Evolutionary conservation across 2,329 filamentous ascomycete genomes (phyloP), one percentile per base, ranked within the genome.

Genomic region (Diplocarpon mali): DNA sequence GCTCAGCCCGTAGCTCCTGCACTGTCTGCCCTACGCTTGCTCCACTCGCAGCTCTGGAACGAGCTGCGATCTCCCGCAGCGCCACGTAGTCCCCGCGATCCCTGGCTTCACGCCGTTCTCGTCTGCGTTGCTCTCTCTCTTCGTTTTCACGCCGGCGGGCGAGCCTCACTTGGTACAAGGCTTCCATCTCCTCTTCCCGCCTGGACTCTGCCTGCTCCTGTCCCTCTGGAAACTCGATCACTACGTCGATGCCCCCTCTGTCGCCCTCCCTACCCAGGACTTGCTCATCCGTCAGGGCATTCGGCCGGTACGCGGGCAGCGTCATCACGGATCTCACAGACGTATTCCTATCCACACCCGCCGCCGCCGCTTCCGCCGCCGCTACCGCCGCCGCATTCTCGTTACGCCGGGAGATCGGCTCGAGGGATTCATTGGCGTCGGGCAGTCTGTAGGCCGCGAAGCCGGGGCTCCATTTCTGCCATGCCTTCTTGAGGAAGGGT

Each of bases 271-370:
- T 76, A 7, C 80, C 92, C 38, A 96, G 71, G 1, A 95, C 80
- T 54, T 81, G 80, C 63, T 98, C 92, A 37, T 78, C 80, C 15
- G 84, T 80, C 40, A 77, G 72, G 0, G 87, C 78, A 24, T 77
- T 78, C 13, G 73, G 75, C 2, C 83, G 81, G 63, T 98, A 98
- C 0, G 85, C 76, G 0, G 92, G 92, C 2, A 98, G 68, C 0
- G 92, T 96, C 75, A 95, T 92, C 45, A 96, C 80, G n/a, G 87
- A 94, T 44, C 90, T 81, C 37, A 96, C 73, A 8, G 86, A 93
- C 1, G 85, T 88, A 57, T 90, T 83, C 28, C 90, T 77, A 60
- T 90, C 85, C 11, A 95, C 77, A 3, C 66, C 68, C 17, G 39
- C 40, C 15, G 42, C 36, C 10, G 42, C 45, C 12, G 45, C 24